Conservation (phyloP, 495 filamentous ascomycete species). For the Hypoxylon trugodes region DNA sequence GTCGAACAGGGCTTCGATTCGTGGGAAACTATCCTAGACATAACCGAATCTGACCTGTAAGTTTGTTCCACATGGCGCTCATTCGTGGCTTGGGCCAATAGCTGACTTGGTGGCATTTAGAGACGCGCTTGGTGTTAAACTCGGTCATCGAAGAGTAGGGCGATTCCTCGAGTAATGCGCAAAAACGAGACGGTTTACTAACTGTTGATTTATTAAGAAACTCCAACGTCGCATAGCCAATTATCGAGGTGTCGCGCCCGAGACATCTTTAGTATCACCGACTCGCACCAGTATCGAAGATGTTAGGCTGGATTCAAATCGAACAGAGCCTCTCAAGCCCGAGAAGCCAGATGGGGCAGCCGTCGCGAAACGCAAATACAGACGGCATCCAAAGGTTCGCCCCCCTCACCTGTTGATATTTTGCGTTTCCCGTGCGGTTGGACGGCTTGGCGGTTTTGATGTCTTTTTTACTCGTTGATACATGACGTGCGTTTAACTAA, state of each 20-base stretch:
- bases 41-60: conserved; percentile 81
- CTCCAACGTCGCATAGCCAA: conserved; percentile 63
- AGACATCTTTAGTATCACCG: conserved; percentile 51
- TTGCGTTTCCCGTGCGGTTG: neutral
- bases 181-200: conserved; percentile 19
- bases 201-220: conserved; percentile 48
- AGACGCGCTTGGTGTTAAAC: conserved; percentile 73
- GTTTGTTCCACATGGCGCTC: conserved; percentile 39
- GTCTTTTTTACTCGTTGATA: neutral
- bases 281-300: conserved; percentile 52
- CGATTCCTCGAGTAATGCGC: neutral
- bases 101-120: conserved; percentile 50
- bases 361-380: conserved; percentile 73
- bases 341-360: conserved; percentile 46
- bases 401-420: neutral
- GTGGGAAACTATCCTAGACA: conserved; percentile 81
- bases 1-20: conserved; percentile 80
- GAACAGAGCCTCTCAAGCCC: conserved; percentile 41
- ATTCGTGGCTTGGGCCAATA: conserved; percentile 2
- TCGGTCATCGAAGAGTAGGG: conserved; percentile 79
- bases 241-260: conserved; percentile 64
- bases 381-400: conserved; percentile 78
- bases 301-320: conserved; percentile 42
- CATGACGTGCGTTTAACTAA: conserved; percentile 18
- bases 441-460: conserved; percentile 11